These are phyloP conservation scores for Fragaria iinumae DNA, from an alignment of 306 rosid genomes.

Conservation along the genomic window DNA sequence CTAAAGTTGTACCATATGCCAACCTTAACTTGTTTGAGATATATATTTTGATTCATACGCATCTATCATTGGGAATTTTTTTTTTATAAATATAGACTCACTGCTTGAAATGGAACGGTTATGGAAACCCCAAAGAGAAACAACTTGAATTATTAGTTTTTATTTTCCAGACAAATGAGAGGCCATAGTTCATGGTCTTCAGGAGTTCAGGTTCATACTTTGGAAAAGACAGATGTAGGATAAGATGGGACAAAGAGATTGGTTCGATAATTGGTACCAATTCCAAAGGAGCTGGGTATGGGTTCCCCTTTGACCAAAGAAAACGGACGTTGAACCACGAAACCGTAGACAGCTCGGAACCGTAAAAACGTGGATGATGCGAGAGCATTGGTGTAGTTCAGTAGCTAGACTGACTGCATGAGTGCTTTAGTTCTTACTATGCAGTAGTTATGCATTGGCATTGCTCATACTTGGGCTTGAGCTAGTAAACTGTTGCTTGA, in stretches of 20 bases:
- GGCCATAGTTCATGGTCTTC: background rate
- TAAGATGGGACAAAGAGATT: background rate
- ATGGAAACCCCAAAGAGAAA: background rate
- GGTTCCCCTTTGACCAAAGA: slow-evolving; percentile 14
- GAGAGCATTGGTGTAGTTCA: background rate
- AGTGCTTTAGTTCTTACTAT: background rate
- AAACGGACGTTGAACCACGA: background rate
- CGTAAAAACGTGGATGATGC: background rate
- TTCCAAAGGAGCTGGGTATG: slow-evolving; percentile 12
- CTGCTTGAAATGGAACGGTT: background rate
- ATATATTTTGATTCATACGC: background rate
- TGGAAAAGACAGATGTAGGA: background rate
- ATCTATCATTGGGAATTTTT: background rate
- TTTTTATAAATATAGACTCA: background rate
- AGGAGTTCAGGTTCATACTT: background rate
- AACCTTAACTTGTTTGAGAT: background rate
- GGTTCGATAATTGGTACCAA: background rate
- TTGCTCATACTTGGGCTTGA: background rate
- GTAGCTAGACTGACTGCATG: background rate
- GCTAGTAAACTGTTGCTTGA: background rate
- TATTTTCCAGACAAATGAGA: background rate
- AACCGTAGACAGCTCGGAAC: background rate
- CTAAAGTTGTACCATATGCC: background rate
- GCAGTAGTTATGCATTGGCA: background rate
- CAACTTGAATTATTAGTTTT: background rate